phyloP scores from a whole-genome alignment of 2,329 filamentous ascomycete species.

The Neofusicoccum ribis region DNA sequence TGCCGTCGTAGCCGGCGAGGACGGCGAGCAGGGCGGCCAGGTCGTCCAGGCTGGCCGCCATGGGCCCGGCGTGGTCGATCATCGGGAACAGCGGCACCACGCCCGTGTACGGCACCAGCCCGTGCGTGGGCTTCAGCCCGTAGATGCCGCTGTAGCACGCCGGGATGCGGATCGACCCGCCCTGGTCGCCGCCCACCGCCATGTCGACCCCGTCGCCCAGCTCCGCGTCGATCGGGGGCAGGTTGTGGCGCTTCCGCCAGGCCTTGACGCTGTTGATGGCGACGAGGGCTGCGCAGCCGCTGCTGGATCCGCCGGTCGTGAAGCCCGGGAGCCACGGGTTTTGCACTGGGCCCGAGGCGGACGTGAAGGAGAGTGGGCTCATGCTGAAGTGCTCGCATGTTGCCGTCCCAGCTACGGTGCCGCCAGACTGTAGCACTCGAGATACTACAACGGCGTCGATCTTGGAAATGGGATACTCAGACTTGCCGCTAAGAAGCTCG shows the following conservation, averaged over 20 bases:
- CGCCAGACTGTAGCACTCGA: constrained; percentile 45
- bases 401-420: constrained; percentile 44
- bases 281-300: constrained; percentile 36
- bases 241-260: constrained; percentile 27
- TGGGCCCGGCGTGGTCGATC: constrained; percentile 49
- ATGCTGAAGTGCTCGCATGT: constrained; percentile 52
- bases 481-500: constrained; percentile 38
- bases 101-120: constrained; percentile 48
- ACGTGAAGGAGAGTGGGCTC: constrained; percentile 44
- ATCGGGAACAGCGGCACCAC: constrained; percentile 42
- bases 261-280: constrained; percentile 31
- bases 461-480: constrained; percentile 36
- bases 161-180: constrained; percentile 74
- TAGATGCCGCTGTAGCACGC: constrained; percentile 75
- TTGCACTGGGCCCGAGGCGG: constrained; percentile 49
- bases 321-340: constrained; percentile 38
- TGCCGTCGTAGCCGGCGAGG: constrained; percentile 48
- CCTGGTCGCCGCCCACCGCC: constrained; percentile 63
- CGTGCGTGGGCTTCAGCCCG: constrained; percentile 75
- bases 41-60: constrained; percentile 44
- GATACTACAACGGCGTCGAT: constrained; percentile 50
- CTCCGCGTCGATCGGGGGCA: constrained; percentile 22
- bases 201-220: constrained; percentile 38
- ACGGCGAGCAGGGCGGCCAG: constrained; percentile 41
- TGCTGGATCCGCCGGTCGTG: constrained; percentile 38